These are phyloP conservation scores for Pythium aquatile DNA, from an alignment of 352 stramenopile genomes.

Conservation along the genomic window DNA sequence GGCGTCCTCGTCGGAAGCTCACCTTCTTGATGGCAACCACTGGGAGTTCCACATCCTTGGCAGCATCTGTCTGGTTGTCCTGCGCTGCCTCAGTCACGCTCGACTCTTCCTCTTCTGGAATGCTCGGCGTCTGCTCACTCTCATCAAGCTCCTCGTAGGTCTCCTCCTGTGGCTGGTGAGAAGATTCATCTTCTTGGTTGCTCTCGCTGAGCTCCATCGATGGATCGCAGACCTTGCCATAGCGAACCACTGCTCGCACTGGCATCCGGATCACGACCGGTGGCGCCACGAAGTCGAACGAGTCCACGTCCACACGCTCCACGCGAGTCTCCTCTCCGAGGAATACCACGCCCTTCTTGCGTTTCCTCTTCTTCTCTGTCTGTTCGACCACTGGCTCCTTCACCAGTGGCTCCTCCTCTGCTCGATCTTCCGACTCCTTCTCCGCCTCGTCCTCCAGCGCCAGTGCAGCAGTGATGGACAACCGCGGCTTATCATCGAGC, in stretches of 20 bases:
- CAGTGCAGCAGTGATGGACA: constrained; percentile 11
- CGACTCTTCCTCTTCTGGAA: neutral
- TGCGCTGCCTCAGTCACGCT: neutral
- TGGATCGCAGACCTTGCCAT: constrained; percentile 14
- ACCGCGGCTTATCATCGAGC: constrained; percentile 13
- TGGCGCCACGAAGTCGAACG: neutral
- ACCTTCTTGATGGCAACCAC: constrained; percentile 14
- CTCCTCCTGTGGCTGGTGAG: neutral
- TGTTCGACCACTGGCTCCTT: neutral
- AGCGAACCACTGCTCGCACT: constrained; percentile 7
- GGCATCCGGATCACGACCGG: constrained; percentile 11
- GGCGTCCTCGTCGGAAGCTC: constrained; percentile 18
- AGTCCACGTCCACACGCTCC: constrained; percentile 18
- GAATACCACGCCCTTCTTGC: constrained; percentile 20
- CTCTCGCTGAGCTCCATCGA: neutral
- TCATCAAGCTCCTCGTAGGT: constrained; percentile 3
- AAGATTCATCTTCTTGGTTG: neutral
- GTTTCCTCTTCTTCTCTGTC: constrained; percentile 14
- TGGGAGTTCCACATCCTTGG: neutral
- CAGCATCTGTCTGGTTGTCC: neutral
- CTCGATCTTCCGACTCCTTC: neutral
- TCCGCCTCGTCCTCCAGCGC: constrained; percentile 1
- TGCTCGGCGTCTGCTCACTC: neutral
- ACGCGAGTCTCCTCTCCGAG: constrained; percentile 24
- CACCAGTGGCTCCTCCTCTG: neutral